Conservation (phyloP, 2,329 filamentous ascomycete species). For the Cercospora zeae-maydis region DNA sequence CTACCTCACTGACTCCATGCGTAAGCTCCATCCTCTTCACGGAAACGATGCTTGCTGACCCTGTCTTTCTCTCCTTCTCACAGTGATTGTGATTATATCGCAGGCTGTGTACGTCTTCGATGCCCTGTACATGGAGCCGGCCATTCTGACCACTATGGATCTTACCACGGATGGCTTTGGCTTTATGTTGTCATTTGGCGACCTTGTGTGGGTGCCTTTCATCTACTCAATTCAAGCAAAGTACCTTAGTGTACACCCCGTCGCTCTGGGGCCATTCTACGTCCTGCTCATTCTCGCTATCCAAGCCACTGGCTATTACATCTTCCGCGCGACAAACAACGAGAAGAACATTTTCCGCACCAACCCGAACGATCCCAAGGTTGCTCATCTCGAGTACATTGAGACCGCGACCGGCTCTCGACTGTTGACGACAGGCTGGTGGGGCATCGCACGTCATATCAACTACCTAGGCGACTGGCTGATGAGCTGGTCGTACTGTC, state of each 20-base stretch:
- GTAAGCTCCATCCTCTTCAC: slow-evolving; percentile 17
- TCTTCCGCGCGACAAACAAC: slow-evolving; percentile 91
- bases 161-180: slow-evolving; percentile 91
- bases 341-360: slow-evolving; percentile 94
- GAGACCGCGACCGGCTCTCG: slow-evolving; percentile 78
- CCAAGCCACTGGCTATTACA: slow-evolving; percentile 72
- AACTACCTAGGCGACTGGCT: slow-evolving; percentile 96
- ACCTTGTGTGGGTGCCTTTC: slow-evolving; percentile 90
- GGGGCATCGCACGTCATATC: slow-evolving; percentile 87
- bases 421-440: slow-evolving; percentile 84
- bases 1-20: slow-evolving; percentile 78
- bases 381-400: slow-evolving; percentile 79
- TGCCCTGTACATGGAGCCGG: slow-evolving; percentile 79
- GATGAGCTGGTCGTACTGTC: slow-evolving; percentile 84
- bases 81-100: slow-evolving; percentile 67
- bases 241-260: slow-evolving; percentile 78
- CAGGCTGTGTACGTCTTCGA: slow-evolving; percentile 84
- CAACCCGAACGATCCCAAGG: slow-evolving; percentile 73
- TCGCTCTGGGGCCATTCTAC: slow-evolving; percentile 68
- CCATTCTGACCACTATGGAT: slow-evolving; percentile 90
- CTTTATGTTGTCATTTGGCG: slow-evolving; percentile 90
- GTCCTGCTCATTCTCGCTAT: slow-evolving; percentile 63
- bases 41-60: slow-evolving; percentile 14
- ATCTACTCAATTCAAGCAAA: slow-evolving; percentile 79
- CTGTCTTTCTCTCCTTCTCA: background rate